These are phyloP conservation scores for Aureobasidium sp. DNA, from an alignment of 2,329 filamentous ascomycete genomes.

Conservation along the genomic window DNA sequence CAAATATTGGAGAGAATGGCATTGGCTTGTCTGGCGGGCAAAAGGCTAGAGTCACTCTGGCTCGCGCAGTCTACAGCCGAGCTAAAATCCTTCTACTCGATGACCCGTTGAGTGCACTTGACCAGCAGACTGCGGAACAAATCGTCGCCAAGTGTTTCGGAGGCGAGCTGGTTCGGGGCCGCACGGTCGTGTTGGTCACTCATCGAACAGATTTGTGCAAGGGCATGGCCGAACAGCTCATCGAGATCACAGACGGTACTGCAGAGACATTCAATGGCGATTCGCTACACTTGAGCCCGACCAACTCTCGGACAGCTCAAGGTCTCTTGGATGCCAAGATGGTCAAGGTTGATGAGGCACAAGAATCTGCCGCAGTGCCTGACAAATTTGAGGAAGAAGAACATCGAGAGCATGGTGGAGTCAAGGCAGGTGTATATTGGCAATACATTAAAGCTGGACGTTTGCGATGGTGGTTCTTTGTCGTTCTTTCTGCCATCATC, in stretches of 20 bases:
- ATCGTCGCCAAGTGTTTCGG: conserved; percentile 51
- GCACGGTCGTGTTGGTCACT: conserved; percentile 53
- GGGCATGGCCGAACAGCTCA: conserved; percentile 62
- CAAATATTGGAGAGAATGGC: conserved; percentile 39
- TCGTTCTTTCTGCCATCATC: conserved; percentile 54
- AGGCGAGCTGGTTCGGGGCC: conserved; percentile 45
- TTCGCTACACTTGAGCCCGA: conserved; percentile 16
- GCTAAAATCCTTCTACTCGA: conserved; percentile 40
- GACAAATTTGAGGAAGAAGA: conserved; percentile 77
- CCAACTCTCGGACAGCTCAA: conserved; percentile 14
- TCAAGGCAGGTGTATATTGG: conserved; percentile 71
- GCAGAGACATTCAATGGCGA: conserved; percentile 30
- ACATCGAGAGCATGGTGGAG: conserved; percentile 62
- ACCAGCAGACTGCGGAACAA: conserved; percentile 55
- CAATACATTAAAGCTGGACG: conserved; percentile 76
- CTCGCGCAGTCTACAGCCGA: conserved; percentile 39
- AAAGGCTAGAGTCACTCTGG: conserved; percentile 39
- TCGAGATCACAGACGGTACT: conserved; percentile 58
- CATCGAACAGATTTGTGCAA: conserved; percentile 64
- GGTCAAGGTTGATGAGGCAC: conserved; percentile 29
- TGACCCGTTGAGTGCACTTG: conserved; percentile 40
- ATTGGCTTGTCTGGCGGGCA: conserved; percentile 42
- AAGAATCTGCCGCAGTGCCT: conserved; percentile 47
- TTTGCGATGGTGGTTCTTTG: conserved; percentile 60
- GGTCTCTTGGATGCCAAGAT: conserved; percentile 23